These are phyloP conservation scores for Hondaea fermentalgiana DNA, from an alignment of 108 stramenopile genomes.

Conservation along the genomic window DNA sequence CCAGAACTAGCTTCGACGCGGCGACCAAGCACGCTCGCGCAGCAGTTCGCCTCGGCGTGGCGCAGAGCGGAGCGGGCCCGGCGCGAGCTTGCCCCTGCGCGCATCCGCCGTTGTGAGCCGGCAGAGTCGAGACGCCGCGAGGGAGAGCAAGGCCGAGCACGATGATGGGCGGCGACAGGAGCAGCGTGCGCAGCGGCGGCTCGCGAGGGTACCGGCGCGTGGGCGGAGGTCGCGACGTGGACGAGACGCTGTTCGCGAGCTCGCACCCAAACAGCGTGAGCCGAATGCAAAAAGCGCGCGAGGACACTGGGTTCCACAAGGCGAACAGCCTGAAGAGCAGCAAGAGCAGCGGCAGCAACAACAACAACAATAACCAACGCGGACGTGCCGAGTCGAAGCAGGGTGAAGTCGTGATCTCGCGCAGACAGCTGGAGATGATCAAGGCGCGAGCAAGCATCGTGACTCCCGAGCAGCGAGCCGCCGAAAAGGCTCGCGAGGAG, in stretches of 20 bases:
- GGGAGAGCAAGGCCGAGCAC: no score
- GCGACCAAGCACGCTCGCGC: no score
- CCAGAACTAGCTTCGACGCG: no score
- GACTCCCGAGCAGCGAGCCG: background rate
- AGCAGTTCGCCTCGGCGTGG: no score
- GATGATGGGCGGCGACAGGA: background rate
- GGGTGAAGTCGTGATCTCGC: background rate
- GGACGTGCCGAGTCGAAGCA: background rate
- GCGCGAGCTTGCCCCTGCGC: no score
- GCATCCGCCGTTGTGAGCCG: no score
- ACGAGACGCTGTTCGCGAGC: conserved; percentile 7
- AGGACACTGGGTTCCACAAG: background rate
- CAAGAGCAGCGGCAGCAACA: background rate
- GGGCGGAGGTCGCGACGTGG: background rate
- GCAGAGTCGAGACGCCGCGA: no score
- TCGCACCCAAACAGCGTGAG: background rate
- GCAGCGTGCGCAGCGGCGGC: background rate
- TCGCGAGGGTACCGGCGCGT: conserved; percentile 6
- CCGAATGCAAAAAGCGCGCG: background rate
- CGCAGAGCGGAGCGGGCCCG: no score
- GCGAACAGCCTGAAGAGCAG: background rate
- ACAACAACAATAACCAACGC: background rate
- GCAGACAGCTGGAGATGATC: background rate
- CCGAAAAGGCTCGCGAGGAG: background rate
- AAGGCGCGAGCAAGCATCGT: background rate